Percentiles rank a stretch among this genome's conserved stretches.
phyloP scores from a whole-genome alignment of 2,329 filamentous ascomycete genomes.

The Phaeosphaeriaceae sp. region DNA sequence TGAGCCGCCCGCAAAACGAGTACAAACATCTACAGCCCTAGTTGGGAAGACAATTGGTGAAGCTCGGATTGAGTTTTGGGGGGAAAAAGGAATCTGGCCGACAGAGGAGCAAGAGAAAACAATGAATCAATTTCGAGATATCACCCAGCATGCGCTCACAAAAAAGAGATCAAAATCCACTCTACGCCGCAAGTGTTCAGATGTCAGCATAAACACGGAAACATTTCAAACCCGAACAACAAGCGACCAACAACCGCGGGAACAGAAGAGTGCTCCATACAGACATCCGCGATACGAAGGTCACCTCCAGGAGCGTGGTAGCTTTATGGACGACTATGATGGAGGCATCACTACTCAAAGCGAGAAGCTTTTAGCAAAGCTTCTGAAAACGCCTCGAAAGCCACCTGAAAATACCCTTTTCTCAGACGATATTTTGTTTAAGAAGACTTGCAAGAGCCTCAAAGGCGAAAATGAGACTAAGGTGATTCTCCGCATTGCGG shows the following conservation, averaged over 20 bases:
- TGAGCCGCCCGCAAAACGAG: too few relatives aligned
- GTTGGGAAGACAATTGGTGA: too few relatives aligned
- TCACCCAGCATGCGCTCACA: too few relatives aligned
- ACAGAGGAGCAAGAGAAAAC: too few relatives aligned
- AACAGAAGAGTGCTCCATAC: conserved; percentile 27
- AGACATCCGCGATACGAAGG: conserved; percentile 22
- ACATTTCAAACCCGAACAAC: conserved; percentile 1
- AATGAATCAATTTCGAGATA: too few relatives aligned
- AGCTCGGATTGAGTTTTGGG: too few relatives aligned
- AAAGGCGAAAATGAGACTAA: conserved; percentile 25
- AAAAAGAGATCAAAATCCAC: too few relatives aligned
- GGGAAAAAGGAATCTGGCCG: too few relatives aligned
- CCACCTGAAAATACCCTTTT: conserved; percentile 1
- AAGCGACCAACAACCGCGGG: conserved; percentile 14
- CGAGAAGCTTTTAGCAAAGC: conserved; percentile 5
- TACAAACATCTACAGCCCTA: too few relatives aligned
- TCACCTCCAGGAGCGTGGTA: conserved; percentile 51
- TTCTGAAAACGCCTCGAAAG: conserved; percentile 2
- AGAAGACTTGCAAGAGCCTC: conserved; percentile 30
- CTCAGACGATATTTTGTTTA: conserved; percentile 10
- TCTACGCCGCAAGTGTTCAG: conserved; percentile 12
- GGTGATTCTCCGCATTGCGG: conserved; percentile 16
- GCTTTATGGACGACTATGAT: conserved; percentile 34
- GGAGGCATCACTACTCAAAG: conserved; percentile 5
- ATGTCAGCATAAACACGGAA: background rate